phyloP scores from a whole-genome alignment of 2,329 filamentous ascomycete genomes.

The Penicillium corylophilum region DNA sequence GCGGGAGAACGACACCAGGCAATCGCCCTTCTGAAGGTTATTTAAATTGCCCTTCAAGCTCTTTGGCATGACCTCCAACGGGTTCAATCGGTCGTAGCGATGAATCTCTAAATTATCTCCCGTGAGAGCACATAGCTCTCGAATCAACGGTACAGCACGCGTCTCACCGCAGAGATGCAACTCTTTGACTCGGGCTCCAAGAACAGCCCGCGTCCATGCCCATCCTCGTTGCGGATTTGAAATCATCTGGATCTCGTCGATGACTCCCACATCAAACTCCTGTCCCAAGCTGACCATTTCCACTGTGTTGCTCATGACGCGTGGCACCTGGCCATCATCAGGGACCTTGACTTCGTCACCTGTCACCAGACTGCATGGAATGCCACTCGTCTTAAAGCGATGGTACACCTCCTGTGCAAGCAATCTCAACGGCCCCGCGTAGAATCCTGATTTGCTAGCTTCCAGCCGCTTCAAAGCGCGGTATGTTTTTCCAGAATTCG shows the following conservation, averaged over 20 bases:
- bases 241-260: constrained; percentile 99
- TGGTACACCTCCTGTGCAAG: constrained; percentile 93
- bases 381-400: constrained; percentile 76
- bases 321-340: constrained; percentile 49
- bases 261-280: constrained; percentile 81
- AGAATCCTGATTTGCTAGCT: constrained; percentile 72
- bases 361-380: constrained; percentile 76
- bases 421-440: constrained; percentile 83
- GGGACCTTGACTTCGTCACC: constrained; percentile 83
- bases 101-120: constrained; percentile 84
- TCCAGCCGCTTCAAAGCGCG: constrained; percentile 85
- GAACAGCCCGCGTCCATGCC: constrained; percentile 89
- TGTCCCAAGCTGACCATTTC: constrained; percentile 72
- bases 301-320: constrained; percentile 83
- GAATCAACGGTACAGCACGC: constrained; percentile 74
- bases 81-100: constrained; percentile 78
- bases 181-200: constrained; percentile 84
- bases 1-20: constrained; percentile 82
- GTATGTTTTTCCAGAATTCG: constrained; percentile 98
- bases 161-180: constrained; percentile 92
- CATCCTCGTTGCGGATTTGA: constrained; percentile 75
- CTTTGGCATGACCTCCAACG: constrained; percentile 63
- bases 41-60: constrained; percentile 65
- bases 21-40: constrained; percentile 82
- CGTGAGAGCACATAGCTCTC: constrained; percentile 71